phyloP scores from a whole-genome alignment of 169 alveolate species.

The Babesia bigemina region DNA sequence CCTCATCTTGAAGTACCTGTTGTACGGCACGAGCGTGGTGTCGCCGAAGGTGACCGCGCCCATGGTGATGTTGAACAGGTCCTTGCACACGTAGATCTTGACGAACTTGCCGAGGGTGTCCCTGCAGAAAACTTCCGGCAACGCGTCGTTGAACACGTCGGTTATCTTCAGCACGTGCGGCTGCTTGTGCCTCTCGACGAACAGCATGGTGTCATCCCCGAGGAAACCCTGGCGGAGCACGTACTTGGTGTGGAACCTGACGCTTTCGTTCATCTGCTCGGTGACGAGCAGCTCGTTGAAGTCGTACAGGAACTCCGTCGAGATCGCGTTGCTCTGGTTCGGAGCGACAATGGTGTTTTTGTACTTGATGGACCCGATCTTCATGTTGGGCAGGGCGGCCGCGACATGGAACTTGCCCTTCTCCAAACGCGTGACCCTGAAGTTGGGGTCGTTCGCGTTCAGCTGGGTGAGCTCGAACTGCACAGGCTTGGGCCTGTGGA shows the following conservation, averaged over 20 bases:
- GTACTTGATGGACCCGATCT: constrained; percentile 43
- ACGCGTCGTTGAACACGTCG: background rate
- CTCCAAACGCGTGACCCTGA: constrained; percentile 10
- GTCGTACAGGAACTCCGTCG: constrained; percentile 5
- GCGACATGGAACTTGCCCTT: constrained; percentile 11
- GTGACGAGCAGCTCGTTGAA: constrained; percentile 8
- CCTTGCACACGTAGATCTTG: constrained; percentile 35
- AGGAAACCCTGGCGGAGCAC: constrained; percentile 4
- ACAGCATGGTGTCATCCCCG: constrained; percentile 6
- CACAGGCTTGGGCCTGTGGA: constrained; percentile 24
- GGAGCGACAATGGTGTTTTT: constrained; percentile 9
- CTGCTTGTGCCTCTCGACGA: constrained; percentile 41
- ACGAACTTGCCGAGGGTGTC: constrained; percentile 26
- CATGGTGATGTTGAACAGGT: constrained; percentile 21
- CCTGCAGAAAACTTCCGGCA: constrained; percentile 27
- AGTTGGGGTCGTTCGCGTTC: constrained; percentile 7
- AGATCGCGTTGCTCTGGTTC: background rate
- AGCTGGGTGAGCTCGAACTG: constrained; percentile 14
- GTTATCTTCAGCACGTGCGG: constrained; percentile 5
- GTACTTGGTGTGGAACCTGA: constrained; percentile 9
- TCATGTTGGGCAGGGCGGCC: constrained; percentile 3
- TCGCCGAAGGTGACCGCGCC: constrained; percentile 30
- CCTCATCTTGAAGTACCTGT: constrained; percentile 14
- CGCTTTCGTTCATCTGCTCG: background rate
- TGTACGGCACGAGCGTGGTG: background rate